phyloP scores from a whole-genome alignment of 768 basidiomycete genomes.

The Tricholoma hemisulphureum region DNA sequence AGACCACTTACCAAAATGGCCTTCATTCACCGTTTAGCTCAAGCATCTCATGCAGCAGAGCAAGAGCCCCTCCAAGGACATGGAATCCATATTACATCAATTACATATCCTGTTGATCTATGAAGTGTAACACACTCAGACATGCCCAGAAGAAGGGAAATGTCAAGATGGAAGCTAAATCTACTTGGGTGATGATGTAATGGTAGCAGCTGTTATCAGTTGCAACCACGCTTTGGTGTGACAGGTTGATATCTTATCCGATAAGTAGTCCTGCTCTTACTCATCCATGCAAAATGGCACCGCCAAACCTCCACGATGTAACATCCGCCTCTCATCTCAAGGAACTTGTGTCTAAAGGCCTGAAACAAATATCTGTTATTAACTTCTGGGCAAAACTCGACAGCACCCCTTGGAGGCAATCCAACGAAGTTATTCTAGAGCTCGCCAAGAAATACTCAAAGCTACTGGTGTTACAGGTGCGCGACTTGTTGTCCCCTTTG shows the following conservation, averaged over 20 bases:
- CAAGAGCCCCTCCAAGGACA: no score
- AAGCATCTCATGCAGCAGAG: no score
- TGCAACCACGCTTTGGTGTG: no score
- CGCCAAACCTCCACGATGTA: constrained; percentile 54
- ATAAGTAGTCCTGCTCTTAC: constrained; percentile 16
- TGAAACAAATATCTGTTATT: constrained; percentile 78
- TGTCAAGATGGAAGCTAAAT: no score
- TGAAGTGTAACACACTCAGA: no score
- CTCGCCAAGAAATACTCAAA: constrained; percentile 69
- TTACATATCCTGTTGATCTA: no score
- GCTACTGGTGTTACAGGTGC: constrained; percentile 77
- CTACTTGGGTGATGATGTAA: no score
- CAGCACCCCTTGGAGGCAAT: constrained; percentile 85
- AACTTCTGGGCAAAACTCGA: constrained; percentile 85
- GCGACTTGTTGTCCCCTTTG: constrained; percentile 57
- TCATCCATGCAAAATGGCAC: constrained; percentile 75
- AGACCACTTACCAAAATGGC: no score
- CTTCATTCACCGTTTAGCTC: no score
- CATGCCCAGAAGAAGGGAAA: no score
- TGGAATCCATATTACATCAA: no score
- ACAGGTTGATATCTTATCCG: constrained; percentile 15
- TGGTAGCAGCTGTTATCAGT: no score
- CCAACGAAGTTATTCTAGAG: constrained; percentile 77
- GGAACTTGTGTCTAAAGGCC: constrained; percentile 67
- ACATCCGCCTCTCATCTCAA: constrained; percentile 74